Conservation (phyloP, 768 basidiomycete species). For the Artomyces pyxidatus region DNA sequence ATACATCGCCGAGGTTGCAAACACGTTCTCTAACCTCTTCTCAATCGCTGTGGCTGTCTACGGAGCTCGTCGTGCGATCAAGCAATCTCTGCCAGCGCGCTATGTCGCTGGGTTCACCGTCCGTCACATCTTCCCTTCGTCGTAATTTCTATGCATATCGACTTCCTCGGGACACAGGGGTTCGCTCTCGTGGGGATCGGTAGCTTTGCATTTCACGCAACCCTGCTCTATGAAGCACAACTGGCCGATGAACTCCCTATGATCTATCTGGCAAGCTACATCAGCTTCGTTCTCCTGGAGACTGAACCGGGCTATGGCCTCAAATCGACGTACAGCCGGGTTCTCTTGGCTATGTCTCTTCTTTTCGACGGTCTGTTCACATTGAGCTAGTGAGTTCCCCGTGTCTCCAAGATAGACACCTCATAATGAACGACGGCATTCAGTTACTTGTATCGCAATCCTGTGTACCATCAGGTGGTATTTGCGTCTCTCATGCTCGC, state of each 20-base stretch:
- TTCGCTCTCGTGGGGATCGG: constrained; percentile 67
- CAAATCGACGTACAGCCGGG: constrained; percentile 28
- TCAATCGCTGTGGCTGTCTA: constrained; percentile 46
- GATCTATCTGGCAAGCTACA: constrained; percentile 63
- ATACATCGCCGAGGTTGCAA: constrained; percentile 69
- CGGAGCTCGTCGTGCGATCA: constrained; percentile 28
- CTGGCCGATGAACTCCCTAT: constrained; percentile 79
- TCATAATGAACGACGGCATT: neutral
- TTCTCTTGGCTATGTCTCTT: constrained; percentile 29
- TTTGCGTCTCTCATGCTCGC: constrained; percentile 54
- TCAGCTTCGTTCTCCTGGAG: constrained; percentile 55
- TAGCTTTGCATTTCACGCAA: constrained; percentile 74
- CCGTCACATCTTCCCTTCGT: constrained; percentile 4
- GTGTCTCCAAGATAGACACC: neutral
- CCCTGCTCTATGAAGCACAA: constrained; percentile 67
- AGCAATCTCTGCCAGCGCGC: constrained; percentile 28
- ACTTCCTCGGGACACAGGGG: constrained; percentile 35
- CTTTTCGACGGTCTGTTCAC: constrained; percentile 59
- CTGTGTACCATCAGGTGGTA: constrained; percentile 71
- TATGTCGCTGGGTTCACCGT: constrained; percentile 28
- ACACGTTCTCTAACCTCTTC: constrained; percentile 60
- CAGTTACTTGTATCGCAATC: constrained; percentile 63
- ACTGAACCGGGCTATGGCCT: constrained; percentile 41
- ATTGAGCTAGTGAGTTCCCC: constrained; percentile 59
- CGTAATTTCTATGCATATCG: neutral